Percentiles rank a stretch among this genome's conserved stretches.
Conservation (phyloP, 257 asterid species). For the Nyctanthes arbortristis region DNA sequence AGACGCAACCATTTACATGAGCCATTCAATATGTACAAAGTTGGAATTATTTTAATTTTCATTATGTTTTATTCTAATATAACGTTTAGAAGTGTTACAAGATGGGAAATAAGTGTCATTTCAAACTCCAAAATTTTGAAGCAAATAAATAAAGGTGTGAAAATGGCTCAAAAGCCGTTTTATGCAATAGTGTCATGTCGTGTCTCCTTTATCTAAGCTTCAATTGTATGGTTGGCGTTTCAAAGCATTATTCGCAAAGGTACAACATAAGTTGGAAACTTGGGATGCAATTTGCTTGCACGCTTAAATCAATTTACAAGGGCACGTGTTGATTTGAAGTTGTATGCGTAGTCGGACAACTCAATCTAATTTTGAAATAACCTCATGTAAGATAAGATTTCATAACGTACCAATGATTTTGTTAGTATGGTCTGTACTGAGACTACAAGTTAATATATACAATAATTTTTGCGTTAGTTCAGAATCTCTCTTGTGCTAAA, state of each 20-base stretch:
- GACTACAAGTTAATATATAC: too few species aligned
- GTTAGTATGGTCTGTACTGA: neutral
- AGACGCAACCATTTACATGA: too few species aligned
- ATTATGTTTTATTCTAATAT: too few species aligned
- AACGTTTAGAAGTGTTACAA: too few species aligned
- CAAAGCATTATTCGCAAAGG: neutral
- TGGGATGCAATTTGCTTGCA: neutral
- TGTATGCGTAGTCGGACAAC: too few species aligned
- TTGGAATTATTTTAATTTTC: too few species aligned
- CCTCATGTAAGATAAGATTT: neutral
- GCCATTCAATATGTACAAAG: too few species aligned
- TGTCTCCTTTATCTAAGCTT: conserved; percentile 33
- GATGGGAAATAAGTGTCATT: neutral
- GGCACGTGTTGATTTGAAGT: too few species aligned
- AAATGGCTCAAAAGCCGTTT: neutral
- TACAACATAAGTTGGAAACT: conserved; percentile 8
- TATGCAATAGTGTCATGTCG: conserved; percentile 38
- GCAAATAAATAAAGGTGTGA: neutral
- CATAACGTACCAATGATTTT: neutral
- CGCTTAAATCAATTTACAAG: neutral
- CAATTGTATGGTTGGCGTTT: conserved; percentile 33
- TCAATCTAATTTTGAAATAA: too few species aligned
- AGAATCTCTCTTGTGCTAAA: too few species aligned
- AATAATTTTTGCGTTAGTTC: too few species aligned
- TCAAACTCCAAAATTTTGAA: neutral